These are phyloP conservation scores for Xylaria sp. DNA, from an alignment of 2,329 filamentous ascomycete genomes.

Conservation along the genomic window DNA sequence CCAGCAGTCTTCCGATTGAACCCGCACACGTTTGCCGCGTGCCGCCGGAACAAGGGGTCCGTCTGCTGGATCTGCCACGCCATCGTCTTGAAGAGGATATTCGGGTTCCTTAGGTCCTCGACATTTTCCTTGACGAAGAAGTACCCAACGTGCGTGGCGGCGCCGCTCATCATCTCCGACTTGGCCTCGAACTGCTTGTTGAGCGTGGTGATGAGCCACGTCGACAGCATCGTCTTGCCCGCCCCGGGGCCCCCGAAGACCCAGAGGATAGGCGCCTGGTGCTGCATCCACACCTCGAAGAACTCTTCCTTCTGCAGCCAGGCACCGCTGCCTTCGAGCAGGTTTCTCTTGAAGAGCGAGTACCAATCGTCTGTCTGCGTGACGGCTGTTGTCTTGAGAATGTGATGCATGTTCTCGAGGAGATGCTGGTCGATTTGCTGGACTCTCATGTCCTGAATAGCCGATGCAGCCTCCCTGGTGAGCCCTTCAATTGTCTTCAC, in stretches of 20 bases:
- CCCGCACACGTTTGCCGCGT: not conserved
- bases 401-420: conserved; percentile 11
- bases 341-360: conserved; percentile 7
- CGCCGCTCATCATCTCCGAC: conserved; percentile 3
- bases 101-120: not conserved
- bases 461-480: not conserved
- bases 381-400: not conserved
- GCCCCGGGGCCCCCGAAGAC: conserved; percentile 7
- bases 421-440: conserved; percentile 6
- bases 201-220: conserved; percentile 14
- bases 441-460: not conserved
- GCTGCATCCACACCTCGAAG: conserved; percentile 12
- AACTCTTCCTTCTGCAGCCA: conserved; percentile 8
- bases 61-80: conserved; percentile 12
- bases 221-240: conserved; percentile 12
- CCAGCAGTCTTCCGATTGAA: conserved; percentile 11
- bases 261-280: conserved; percentile 8
- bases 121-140: conserved; percentile 13
- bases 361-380: conserved; percentile 10
- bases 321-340: conserved; percentile 7
- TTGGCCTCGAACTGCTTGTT: conserved; percentile 6
- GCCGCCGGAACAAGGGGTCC: conserved; percentile 1
- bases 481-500: not conserved
- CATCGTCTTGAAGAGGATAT: conserved; percentile 15
- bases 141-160: not conserved